Evolutionary conservation across 805 yeast species (phyloP).

Genomic region (Candida lessepsii): DNA sequence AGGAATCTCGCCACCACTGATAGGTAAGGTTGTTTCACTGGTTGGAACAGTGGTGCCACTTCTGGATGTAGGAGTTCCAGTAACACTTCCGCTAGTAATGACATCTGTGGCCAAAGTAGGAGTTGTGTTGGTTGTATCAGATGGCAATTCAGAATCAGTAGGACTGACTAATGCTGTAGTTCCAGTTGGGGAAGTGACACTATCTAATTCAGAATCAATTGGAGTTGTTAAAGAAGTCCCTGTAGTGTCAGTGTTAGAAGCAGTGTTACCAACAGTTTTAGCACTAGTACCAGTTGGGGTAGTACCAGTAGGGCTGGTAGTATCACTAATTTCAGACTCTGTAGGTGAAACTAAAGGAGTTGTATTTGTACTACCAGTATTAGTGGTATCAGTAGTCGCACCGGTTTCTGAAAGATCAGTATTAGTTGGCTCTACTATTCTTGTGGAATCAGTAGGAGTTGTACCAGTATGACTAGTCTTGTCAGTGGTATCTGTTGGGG

Average conservation of each 20-base stretch:
- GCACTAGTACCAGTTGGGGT: constrained; percentile 6
- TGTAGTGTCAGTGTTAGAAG: neutral
- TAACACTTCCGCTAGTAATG: constrained; percentile 6
- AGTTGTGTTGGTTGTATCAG: too few relatives aligned
- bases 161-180: constrained; percentile 2
- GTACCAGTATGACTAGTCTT: neutral
- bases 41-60: too few relatives aligned
- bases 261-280: neutral
- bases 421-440: constrained; percentile 5
- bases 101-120: neutral
- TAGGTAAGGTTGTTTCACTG: neutral
- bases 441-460: constrained; percentile 1
- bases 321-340: neutral
- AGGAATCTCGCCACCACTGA: constrained; percentile 1
- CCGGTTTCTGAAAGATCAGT: constrained; percentile 1
- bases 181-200: neutral
- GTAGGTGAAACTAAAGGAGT: constrained; percentile 2
- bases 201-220: constrained; percentile 1
- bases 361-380: neutral
- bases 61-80: too few relatives aligned
- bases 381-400: constrained; percentile 1
- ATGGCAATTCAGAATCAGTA: constrained; percentile 4
- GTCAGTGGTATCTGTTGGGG: constrained; percentile 1
- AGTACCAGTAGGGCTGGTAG: neutral
- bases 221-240: too few relatives aligned